These are phyloP conservation scores for Cercospora sp. DNA, from an alignment of 2,329 filamentous ascomycete genomes.

Conservation along the genomic window DNA sequence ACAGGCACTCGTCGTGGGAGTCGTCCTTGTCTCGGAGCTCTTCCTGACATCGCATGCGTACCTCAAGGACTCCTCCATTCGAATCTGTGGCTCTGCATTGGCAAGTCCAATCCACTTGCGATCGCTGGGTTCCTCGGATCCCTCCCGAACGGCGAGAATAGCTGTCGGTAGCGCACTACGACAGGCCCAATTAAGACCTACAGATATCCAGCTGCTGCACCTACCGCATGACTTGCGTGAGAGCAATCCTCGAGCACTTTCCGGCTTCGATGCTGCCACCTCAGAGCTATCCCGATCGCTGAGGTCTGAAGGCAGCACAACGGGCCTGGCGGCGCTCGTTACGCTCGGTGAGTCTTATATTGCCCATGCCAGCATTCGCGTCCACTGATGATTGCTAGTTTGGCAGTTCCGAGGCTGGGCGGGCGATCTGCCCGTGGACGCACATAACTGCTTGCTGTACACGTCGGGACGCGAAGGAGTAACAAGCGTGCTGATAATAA, in stretches of 20 bases:
- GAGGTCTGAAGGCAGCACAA: conserved; percentile 11
- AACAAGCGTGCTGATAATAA: conserved; percentile 23
- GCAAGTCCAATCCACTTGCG: conserved; percentile 16
- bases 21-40: conserved; percentile 30
- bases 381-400: conserved; percentile 10
- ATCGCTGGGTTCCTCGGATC: conserved; percentile 12
- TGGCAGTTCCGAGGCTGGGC: conserved; percentile 34
- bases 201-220: conserved; percentile 27
- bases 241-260: conserved; percentile 12
- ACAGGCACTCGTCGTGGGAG: conserved; percentile 21
- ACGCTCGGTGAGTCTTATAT: conserved; percentile 21
- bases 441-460: conserved; percentile 27
- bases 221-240: conserved; percentile 7
- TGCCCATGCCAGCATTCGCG: not conserved
- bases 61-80: conserved; percentile 30
- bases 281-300: conserved; percentile 5
- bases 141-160: conserved; percentile 15
- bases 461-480: conserved; percentile 15
- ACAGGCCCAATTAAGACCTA: conserved; percentile 22
- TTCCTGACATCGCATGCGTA: conserved; percentile 34
- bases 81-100: conserved; percentile 23
- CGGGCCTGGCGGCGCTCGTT: conserved; percentile 23
- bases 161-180: conserved; percentile 21
- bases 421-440: conserved; percentile 13
- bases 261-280: conserved; percentile 8